These are phyloP conservation scores for Phytophthora cryptogea DNA, from an alignment of 352 stramenopile genomes.

Conservation along the genomic window DNA sequence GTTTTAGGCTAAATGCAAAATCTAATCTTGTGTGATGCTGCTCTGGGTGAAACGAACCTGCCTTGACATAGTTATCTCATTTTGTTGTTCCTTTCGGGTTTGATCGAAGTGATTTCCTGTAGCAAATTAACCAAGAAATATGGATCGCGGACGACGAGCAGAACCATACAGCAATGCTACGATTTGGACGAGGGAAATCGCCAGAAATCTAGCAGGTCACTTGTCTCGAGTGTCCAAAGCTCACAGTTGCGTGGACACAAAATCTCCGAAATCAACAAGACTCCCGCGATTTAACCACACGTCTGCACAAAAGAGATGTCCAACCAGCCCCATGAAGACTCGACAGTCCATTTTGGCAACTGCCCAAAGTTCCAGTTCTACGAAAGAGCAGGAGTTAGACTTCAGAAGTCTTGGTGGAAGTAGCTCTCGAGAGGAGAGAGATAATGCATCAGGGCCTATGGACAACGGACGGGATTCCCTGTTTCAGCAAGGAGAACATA, in stretches of 20 bases:
- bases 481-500: not conserved
- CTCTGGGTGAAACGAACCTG: not conserved
- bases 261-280: slow-evolving; percentile 57
- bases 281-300: slow-evolving; percentile 55
- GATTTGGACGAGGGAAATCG: slow-evolving; percentile 76
- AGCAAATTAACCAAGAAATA: slow-evolving; percentile 23
- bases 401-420: slow-evolving; percentile 7
- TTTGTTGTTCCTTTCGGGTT: not conserved
- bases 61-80: not conserved
- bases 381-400: slow-evolving; percentile 13
- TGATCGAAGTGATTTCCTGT: not conserved
- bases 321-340: slow-evolving; percentile 53
- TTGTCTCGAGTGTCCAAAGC: slow-evolving; percentile 70
- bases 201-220: slow-evolving; percentile 69
- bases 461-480: not conserved
- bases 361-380: slow-evolving; percentile 6
- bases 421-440: slow-evolving; percentile 24
- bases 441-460: slow-evolving; percentile 4
- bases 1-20: slow-evolving; percentile 14
- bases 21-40: slow-evolving; percentile 25
- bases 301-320: slow-evolving; percentile 41
- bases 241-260: slow-evolving; percentile 75
- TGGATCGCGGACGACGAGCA: slow-evolving; percentile 72
- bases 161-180: slow-evolving; percentile 82
- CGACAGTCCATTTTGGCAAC: slow-evolving; percentile 19